Conservation (phyloP, 345 rosid species). For the Turritis glabra region DNA sequence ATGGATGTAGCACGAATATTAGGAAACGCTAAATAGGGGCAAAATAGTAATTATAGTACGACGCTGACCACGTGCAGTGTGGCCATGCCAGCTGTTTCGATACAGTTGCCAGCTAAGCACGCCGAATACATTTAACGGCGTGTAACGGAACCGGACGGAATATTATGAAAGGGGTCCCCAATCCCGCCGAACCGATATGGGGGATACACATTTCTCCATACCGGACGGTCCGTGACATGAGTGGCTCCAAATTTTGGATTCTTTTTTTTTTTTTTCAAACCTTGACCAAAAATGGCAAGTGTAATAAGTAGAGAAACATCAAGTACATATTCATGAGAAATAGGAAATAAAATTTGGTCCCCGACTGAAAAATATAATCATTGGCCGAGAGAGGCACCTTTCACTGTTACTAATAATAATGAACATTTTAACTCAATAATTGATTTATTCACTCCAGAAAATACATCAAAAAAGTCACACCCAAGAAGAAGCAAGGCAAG, state of each 20-base stretch:
- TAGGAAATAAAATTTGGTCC: neutral
- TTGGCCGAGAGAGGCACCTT: slow-evolving; percentile 19
- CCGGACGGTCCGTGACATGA: slow-evolving; percentile 31
- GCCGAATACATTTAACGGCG: slow-evolving; percentile 36
- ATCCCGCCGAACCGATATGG: slow-evolving; percentile 23
- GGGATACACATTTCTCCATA: slow-evolving; percentile 19
- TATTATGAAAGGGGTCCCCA: slow-evolving; percentile 20
- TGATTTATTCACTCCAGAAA: neutral
- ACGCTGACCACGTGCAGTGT: slow-evolving; percentile 36
- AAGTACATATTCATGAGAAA: slow-evolving; percentile 16
- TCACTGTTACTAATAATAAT: slow-evolving; percentile 24
- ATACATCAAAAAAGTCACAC: too few relatives aligned
- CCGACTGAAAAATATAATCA: slow-evolving; percentile 16
- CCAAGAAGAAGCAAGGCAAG: too few relatives aligned
- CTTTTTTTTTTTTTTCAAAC: neutral
- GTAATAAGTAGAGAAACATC: slow-evolving; percentile 12
- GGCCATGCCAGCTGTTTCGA: slow-evolving; percentile 41
- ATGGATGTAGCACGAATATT: neutral
- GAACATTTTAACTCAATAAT: slow-evolving; percentile 9
- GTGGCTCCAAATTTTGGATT: slow-evolving; percentile 17
- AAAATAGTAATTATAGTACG: neutral
- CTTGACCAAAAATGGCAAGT: slow-evolving; percentile 18
- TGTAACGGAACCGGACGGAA: slow-evolving; percentile 23
- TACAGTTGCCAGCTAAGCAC: slow-evolving; percentile 40
- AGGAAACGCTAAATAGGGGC: neutral